Conservation (phyloP, 768 basidiomycete genomes). For the Exidia glandulosa region DNA sequence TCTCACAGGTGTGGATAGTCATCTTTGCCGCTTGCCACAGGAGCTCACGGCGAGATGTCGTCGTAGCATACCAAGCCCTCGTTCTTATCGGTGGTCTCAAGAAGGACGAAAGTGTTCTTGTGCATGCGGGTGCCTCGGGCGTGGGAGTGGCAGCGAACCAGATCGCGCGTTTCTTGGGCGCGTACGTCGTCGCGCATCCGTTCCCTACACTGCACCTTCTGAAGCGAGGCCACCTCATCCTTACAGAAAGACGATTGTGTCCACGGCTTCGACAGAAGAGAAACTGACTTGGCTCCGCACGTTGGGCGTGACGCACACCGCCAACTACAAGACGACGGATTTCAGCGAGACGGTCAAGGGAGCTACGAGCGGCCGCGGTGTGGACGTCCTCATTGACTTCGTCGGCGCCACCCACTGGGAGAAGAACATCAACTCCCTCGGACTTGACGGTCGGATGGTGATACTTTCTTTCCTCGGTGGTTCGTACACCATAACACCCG, state of each 20-base stretch:
- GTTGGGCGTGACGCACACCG: slow-evolving; percentile 61
- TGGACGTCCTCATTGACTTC: slow-evolving; percentile 78
- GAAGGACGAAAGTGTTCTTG: no score
- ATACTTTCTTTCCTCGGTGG: slow-evolving; percentile 57
- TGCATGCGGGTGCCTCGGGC: no score
- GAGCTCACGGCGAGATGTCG: no score
- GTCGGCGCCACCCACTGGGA: slow-evolving; percentile 69
- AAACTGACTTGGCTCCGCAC: slow-evolving; percentile 70
- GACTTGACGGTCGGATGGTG: slow-evolving; percentile 65
- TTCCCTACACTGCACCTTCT: no score
- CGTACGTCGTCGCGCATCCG: no score
- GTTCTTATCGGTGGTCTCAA: no score
- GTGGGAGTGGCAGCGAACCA: no score
- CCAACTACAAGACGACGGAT: slow-evolving; percentile 78
- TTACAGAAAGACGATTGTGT: slow-evolving; percentile 54
- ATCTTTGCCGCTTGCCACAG: no score
- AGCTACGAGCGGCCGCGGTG: slow-evolving; percentile 58
- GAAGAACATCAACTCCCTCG: slow-evolving; percentile 60
- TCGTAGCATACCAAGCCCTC: no score
- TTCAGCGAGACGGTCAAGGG: slow-evolving; percentile 66
- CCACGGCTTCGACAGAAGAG: slow-evolving; percentile 75
- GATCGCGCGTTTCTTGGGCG: no score
- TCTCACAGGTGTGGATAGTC: slow-evolving; percentile 24
- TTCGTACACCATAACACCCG: slow-evolving; percentile 16
- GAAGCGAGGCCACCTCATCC: background rate